phyloP scores from a whole-genome alignment of 805 yeast species.

The Saccharomycopsis oosterbeekiorum region DNA sequence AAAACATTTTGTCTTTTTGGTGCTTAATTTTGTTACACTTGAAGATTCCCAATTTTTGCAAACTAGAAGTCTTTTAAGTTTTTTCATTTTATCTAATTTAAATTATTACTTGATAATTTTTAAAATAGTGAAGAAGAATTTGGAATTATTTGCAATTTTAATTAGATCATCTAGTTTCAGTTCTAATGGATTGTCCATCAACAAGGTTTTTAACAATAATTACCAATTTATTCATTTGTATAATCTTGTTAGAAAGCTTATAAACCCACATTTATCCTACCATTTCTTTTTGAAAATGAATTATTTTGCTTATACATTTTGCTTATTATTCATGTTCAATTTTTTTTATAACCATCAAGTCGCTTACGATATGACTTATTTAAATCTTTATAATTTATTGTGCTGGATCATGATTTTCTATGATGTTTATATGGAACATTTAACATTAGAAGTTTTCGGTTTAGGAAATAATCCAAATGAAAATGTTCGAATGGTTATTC shows the following conservation, averaged over 20 bases:
- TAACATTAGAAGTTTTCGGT: conserved; percentile 7
- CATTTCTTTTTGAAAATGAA: conserved; percentile 1
- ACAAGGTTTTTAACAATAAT: conserved; percentile 5
- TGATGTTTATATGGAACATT: conserved; percentile 8
- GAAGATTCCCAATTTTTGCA: conserved; percentile 15
- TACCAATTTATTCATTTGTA: not conserved
- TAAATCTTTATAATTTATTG: conserved; percentile 12
- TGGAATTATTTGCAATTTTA: conserved; percentile 7
- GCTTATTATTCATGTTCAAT: conserved; percentile 8
- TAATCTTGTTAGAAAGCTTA: not conserved
- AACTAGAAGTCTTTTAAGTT: conserved; percentile 6
- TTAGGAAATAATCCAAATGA: conserved; percentile 3
- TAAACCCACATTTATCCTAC: not conserved
- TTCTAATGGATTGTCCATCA: conserved; percentile 2
- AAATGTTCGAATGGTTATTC: not conserved
- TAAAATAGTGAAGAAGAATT: conserved; percentile 7
- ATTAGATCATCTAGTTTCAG: conserved; percentile 14
- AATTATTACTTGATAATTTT: conserved; percentile 9
- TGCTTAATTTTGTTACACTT: conserved; percentile 6
- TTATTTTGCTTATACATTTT: conserved; percentile 4
- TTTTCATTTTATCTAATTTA: conserved; percentile 2
- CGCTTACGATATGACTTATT: conserved; percentile 16
- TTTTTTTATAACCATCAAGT: conserved; percentile 17
- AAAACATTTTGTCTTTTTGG: conserved; percentile 6
- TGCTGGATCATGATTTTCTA: conserved; percentile 14